Evolutionary conservation across 2,329 filamentous ascomycete species (phyloP).

Genomic region (Clarireedia homoeocarpa): DNA sequence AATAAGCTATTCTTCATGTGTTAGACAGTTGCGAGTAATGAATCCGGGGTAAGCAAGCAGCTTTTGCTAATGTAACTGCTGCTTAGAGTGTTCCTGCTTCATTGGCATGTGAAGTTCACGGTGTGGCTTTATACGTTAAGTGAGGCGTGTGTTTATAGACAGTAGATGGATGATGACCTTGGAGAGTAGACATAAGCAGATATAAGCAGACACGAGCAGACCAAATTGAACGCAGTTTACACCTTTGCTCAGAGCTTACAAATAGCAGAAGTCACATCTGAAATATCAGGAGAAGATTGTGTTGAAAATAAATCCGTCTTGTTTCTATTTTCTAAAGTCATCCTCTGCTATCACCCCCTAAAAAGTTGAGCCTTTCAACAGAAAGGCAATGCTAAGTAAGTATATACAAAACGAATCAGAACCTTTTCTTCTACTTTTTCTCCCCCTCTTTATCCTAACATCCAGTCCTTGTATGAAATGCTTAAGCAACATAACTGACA

Average conservation of each 20-base stretch:
- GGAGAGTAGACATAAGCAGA: too few relatives aligned
- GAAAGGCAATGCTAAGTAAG: not conserved
- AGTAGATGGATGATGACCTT: too few relatives aligned
- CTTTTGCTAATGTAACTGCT: too few relatives aligned
- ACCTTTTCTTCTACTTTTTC: not conserved
- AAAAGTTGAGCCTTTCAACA: not conserved
- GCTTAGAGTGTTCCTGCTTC: too few relatives aligned
- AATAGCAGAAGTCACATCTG: not conserved
- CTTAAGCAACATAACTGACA: conserved; percentile 1
- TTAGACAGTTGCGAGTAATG: not conserved
- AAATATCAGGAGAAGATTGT: too few relatives aligned
- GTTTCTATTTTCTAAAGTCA: too few relatives aligned
- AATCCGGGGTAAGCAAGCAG: not conserved
- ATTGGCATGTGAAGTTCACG: conserved; percentile 2
- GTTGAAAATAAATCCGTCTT: too few relatives aligned
- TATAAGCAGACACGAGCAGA: too few relatives aligned
- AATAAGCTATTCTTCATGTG: not conserved
- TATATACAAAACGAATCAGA: conserved; percentile 8
- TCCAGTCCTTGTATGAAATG: not conserved
- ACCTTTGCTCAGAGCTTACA: too few relatives aligned
- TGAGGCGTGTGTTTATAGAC: not conserved
- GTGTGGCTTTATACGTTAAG: too few relatives aligned
- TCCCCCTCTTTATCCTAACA: not conserved
- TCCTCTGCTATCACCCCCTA: too few relatives aligned
- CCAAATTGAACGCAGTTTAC: too few relatives aligned